Conservation (phyloP, 306 rosid genomes). For the Prunus campanulata region DNA sequence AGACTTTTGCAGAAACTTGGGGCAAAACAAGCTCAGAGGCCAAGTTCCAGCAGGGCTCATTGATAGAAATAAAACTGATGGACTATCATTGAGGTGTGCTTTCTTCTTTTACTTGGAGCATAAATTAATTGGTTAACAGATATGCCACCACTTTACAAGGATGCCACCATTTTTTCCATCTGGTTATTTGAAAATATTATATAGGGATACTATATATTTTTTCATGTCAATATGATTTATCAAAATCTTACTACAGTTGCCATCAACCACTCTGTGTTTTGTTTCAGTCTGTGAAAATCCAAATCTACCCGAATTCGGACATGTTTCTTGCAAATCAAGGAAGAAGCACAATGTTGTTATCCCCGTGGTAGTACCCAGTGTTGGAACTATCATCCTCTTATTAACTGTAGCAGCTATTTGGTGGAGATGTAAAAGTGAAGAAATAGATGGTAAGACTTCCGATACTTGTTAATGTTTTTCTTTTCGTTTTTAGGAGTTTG, state of each 20-base stretch:
- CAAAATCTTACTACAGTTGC: background rate
- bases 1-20: background rate
- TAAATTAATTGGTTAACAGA: no score
- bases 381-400: constrained; percentile 31
- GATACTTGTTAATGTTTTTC: no score
- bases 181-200: no score
- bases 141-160: no score
- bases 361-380: constrained; percentile 40
- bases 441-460: background rate
- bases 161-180: no score
- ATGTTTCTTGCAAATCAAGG: constrained; percentile 30
- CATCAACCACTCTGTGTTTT: background rate
- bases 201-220: no score
- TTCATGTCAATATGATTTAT: background rate
- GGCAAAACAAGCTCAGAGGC: background rate
- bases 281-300: constrained; percentile 29
- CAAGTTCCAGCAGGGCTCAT: background rate
- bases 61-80: background rate
- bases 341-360: constrained; percentile 18
- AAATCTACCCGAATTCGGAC: constrained; percentile 17
- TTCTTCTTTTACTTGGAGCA: background rate
- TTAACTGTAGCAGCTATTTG: constrained; percentile 13
- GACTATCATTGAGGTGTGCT: background rate
- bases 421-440: background rate
- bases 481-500: no score